Conservation (phyloP, 441 rosid species). For the Erodium moschatum region DNA sequence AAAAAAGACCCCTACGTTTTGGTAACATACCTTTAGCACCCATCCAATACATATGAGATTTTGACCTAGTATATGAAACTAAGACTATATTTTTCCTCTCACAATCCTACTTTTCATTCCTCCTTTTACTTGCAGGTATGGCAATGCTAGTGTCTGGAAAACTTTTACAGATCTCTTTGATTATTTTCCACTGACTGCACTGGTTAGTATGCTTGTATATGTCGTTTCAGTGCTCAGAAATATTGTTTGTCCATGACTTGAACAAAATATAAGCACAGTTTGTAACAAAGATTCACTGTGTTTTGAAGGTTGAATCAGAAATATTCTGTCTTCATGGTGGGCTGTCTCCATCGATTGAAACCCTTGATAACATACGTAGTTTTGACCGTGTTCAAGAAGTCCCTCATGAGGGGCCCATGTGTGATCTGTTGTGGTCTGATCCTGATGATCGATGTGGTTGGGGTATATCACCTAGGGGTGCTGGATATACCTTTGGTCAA, state of each 20-base stretch:
- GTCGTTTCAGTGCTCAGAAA: neutral
- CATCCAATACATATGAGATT: neutral
- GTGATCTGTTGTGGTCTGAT: slow-evolving; percentile 93
- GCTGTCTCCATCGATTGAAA: slow-evolving; percentile 85
- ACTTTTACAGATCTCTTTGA: slow-evolving; percentile 83
- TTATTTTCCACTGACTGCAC: slow-evolving; percentile 84
- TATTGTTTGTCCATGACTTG: neutral
- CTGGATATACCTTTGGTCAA: too few relatives aligned
- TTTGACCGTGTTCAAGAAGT: slow-evolving; percentile 96
- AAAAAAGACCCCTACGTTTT: too few relatives aligned
- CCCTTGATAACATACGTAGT: slow-evolving; percentile 82
- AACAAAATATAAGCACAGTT: neutral
- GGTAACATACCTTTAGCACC: too few relatives aligned
- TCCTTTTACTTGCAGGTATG: slow-evolving; percentile 51
- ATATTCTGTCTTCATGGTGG: slow-evolving; percentile 95
- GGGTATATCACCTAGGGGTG: slow-evolving; percentile 97
- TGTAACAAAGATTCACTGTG: neutral
- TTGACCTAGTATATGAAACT: neutral
- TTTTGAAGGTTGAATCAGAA: slow-evolving; percentile 78
- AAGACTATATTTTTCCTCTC: neutral
- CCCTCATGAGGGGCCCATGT: slow-evolving; percentile 98
- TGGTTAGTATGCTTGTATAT: slow-evolving; percentile 48
- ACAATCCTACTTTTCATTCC: neutral
- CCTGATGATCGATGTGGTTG: slow-evolving; percentile 96
- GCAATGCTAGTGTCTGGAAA: slow-evolving; percentile 89